Evolutionary conservation across 108 stramenopile genomes (phyloP).

Genomic region (Pseudonitzschia multiseries): DNA sequence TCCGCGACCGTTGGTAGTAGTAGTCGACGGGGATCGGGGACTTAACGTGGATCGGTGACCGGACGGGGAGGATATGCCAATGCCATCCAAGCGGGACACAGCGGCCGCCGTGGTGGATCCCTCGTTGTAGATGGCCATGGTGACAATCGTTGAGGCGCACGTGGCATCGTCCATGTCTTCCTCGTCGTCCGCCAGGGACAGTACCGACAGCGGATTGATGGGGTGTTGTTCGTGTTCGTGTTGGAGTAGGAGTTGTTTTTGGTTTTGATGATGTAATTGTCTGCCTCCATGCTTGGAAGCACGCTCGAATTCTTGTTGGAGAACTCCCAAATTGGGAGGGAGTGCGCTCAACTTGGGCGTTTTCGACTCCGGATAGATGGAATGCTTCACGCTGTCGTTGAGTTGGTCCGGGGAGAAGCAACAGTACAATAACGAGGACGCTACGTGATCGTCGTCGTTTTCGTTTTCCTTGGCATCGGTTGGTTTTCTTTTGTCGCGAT

Average conservation of each 20-base stretch:
- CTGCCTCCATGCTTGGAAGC: neutral
- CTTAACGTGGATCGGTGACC: neutral
- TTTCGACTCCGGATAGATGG: neutral
- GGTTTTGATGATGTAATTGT: too few relatives aligned
- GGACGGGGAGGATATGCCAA: too few relatives aligned
- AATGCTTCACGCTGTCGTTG: neutral
- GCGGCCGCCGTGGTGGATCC: too few relatives aligned
- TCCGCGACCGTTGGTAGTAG: neutral
- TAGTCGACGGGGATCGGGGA: neutral
- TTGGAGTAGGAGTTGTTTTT: too few relatives aligned
- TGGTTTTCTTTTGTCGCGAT: too few relatives aligned
- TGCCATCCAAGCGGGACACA: too few relatives aligned
- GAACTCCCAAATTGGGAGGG: neutral
- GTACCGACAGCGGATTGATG: too few relatives aligned
- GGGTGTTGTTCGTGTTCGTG: too few relatives aligned
- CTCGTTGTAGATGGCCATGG: neutral
- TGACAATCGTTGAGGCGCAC: neutral
- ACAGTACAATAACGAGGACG: constrained; percentile 1
- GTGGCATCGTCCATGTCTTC: neutral
- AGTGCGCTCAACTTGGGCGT: neutral
- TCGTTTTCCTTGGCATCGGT: neutral
- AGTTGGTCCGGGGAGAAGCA: neutral
- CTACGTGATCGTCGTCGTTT: neutral
- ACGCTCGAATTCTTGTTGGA: neutral
- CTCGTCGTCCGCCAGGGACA: neutral